Evolutionary conservation across 768 basidiomycete genomes (phyloP).

Genomic region (Ephemerocybe angulata): DNA sequence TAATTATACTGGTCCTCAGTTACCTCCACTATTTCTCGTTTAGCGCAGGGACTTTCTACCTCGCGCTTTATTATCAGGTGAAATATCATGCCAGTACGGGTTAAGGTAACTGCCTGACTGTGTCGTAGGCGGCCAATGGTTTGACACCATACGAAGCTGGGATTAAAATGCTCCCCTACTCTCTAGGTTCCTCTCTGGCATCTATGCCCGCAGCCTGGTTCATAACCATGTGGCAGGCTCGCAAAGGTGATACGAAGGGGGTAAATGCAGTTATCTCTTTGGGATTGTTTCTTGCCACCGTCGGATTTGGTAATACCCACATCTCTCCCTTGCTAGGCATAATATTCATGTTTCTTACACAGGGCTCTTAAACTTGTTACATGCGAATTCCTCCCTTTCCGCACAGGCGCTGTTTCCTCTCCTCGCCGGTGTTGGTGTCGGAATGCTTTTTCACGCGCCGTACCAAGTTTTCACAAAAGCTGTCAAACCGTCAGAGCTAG

Average conservation of each 20-base stretch:
- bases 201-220: constrained; percentile 87
- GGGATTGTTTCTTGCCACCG: constrained; percentile 61
- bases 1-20: constrained; percentile 59
- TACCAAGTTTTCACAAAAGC: constrained; percentile 75
- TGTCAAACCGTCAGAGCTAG: constrained; percentile 62
- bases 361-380: constrained; percentile 68
- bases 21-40: constrained; percentile 84
- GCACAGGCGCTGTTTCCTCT: constrained; percentile 59
- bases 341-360: constrained; percentile 17
- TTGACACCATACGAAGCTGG: constrained; percentile 72
- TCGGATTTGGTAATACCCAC: constrained; percentile 65
- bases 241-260: constrained; percentile 52
- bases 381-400: constrained; percentile 44
- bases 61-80: constrained; percentile 84
- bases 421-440: constrained; percentile 72
- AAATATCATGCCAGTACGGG: too few relatives aligned
- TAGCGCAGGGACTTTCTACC: constrained; percentile 82
- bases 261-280: constrained; percentile 62
- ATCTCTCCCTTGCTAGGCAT: neutral
- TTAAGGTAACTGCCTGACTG: too few relatives aligned
- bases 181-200: constrained; percentile 78
- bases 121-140: constrained; percentile 60
- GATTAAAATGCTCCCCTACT: constrained; percentile 74
- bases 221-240: constrained; percentile 63
- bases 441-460: constrained; percentile 83